phyloP scores from a whole-genome alignment of 2,329 filamentous ascomycete species.

The Nothophaeocryptopus gaeumannii region DNA sequence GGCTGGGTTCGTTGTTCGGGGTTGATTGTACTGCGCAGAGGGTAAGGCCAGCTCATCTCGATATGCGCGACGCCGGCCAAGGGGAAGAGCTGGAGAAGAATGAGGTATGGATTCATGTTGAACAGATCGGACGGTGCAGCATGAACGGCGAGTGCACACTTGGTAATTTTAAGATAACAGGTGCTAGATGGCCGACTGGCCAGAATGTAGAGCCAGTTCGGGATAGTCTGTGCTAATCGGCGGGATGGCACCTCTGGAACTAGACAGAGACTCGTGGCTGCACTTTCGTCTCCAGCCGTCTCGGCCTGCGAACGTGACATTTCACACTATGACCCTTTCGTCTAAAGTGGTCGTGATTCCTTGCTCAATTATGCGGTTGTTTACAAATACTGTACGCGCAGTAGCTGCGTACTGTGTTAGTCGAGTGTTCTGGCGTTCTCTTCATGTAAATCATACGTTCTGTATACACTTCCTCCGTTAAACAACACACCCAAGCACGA shows the following conservation, averaged over 20 bases:
- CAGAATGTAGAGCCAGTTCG: neutral
- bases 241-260: constrained; percentile 1
- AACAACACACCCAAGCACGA: neutral
- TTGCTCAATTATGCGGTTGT: neutral
- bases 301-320: neutral
- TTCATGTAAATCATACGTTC: neutral
- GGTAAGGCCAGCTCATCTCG: constrained; percentile 4
- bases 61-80: neutral
- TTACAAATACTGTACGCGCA: too few species aligned
- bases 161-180: neutral
- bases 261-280: constrained; percentile 1
- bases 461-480: neutral
- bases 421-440: too few species aligned
- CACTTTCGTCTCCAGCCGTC: neutral
- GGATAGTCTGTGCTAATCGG: neutral
- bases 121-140: neutral
- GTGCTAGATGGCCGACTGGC: neutral
- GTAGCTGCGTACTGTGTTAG: too few species aligned
- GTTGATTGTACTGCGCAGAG: neutral
- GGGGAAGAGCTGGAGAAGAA: constrained; percentile 9
- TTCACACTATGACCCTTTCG: neutral
- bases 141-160: constrained; percentile 1
- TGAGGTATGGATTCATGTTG: neutral
- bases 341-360: neutral
- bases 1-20: neutral